Base-by-base conservation (phyloP, 179 eudicot genomes). In the Actinidia arguta region DNA sequence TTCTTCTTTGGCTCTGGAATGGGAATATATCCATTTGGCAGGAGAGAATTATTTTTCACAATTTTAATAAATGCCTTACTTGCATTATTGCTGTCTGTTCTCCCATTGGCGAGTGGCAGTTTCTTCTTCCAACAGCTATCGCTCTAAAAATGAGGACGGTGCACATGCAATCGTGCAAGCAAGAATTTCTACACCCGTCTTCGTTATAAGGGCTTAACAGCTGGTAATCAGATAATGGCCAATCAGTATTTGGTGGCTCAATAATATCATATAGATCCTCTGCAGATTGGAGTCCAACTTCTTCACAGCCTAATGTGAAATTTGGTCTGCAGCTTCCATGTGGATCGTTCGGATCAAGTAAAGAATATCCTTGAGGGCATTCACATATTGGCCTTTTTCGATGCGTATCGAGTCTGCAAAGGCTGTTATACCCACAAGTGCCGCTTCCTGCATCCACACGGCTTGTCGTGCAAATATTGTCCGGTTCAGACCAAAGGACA, bases 371-470 rank as follows among this genome's bases (percentile, higher is more conserved):
- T 9, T 20, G 56, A 12, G 90, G 90, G 73, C 90, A 88, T 50
- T 82, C 73, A 72, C 89, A 84, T 12, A 9, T 69, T 16, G 88
- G 88, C 46, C 82, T 81, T 2, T 55, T 24, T 54, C 50, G 16
- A 17, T 59, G 9, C 36, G 46, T 77, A 5, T 22, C 73, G 27
- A 85, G 73, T 1, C 75, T 78, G 80, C 90, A 88, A 61, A 85
- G n/a, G 61, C 68, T 87, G 63, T 85, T 87, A 44, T 48, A 85
- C 56, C 90, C 90, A 68, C 90, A 87, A 73, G 82, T 83, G 6
- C 87, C 86, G 5, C 88, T 81, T 6, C 83, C 88, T 66, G 48
- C 4, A 0, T 0, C 0, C 5, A 22, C 72, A 20, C 0, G 0
- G 18, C 31, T 81, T 14, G 42, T 31, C 62, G 17, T 4, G 39